Evolutionary conservation across 2,329 filamentous ascomycete genomes (phyloP), one percentile per base, ranked within the genome.

Genomic region (Eurotiales sp.): DNA sequence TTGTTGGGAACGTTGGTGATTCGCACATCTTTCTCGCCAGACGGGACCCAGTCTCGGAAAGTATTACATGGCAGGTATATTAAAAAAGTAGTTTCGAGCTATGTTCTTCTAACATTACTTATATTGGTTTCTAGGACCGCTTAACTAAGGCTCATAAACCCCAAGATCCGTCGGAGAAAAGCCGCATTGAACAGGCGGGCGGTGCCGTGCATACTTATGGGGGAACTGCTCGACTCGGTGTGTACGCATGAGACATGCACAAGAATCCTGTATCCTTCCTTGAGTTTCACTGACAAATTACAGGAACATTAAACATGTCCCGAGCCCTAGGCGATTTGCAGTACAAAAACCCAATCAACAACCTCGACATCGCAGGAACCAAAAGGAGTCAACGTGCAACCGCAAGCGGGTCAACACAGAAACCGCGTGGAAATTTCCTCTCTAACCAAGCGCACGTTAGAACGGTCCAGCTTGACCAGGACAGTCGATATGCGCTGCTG

Each of bases 261-360:
- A 39, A 36, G 6, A 36, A 36, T 15, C n/a, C 32, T 6, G 17
- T 15, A 6, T 19, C 21, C 4, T 4, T 21, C 4, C n/a, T 19
- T 37, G n/a, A 15, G 10, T 5, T 32, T 12, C 29, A n/a, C 27
- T 46, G 19, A 44, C 46, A 32, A 29, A 23, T 12, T 14, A 22
- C 15, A 65, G 63, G 65, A 23, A 60, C 63, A 7, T 50, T 69
- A 42, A 68, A 69, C 41, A 68, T 69, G 62, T 69, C 66, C 19
- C 64, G 66, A 23, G 65, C 66, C 19, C 47, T 68, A n/a, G 66
- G 66, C 3, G 66, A 68, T 49, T 56, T 69, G 21, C 66, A 67
- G 54, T 69, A 69, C 56, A 69, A 69, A 46, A 64, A 65, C 37
- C 66, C 66, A 19, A 59, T 68, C 22, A 68, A 67, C 47, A 61